Conservation (phyloP, 805 yeast species). For the Huiozyma naganishii region DNA sequence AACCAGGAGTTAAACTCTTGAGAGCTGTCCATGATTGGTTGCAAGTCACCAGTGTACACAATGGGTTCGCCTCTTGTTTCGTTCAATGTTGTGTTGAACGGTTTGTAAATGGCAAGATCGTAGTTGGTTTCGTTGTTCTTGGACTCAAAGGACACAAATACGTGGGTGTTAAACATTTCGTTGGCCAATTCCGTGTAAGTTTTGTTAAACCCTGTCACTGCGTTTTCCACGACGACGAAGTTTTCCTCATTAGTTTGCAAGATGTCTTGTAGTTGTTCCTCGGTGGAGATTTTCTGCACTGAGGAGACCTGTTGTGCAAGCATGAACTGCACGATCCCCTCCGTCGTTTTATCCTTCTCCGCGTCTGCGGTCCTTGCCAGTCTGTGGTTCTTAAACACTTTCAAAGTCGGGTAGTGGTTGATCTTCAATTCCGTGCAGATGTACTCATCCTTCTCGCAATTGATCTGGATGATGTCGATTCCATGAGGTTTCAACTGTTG, state of each 20-base stretch:
- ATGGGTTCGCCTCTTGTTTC: constrained; percentile 18
- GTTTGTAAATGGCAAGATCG: constrained; percentile 4
- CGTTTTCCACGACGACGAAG: constrained; percentile 48
- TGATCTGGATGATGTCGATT: constrained; percentile 69
- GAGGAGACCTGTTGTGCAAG: constrained; percentile 70
- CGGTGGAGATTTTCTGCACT: constrained; percentile 39
- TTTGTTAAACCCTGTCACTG: constrained; percentile 32
- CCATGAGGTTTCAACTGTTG: constrained; percentile 54
- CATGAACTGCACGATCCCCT: constrained; percentile 69
- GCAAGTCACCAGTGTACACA: constrained; percentile 9
- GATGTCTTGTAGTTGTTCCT: constrained; percentile 40
- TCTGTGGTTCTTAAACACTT: constrained; percentile 50
- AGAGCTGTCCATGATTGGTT: constrained; percentile 12
- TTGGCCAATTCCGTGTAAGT: constrained; percentile 57
- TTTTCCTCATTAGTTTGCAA: constrained; percentile 30
- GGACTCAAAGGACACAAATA: constrained; percentile 40
- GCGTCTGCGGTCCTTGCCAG: constrained; percentile 44
- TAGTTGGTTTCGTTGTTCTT: not conserved
- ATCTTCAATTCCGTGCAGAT: constrained; percentile 58
- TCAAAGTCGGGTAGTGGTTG: constrained; percentile 73
- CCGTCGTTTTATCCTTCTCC: constrained; percentile 73
- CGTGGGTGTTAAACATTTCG: constrained; percentile 47
- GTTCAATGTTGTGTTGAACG: not conserved
- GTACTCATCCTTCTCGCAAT: constrained; percentile 65
- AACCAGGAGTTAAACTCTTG: constrained; percentile 16